Evolutionary conservation across 495 filamentous ascomycete genomes (phyloP), one percentile per base, ranked within the genome.

Genomic region (Daldinia caldariorum): DNA sequence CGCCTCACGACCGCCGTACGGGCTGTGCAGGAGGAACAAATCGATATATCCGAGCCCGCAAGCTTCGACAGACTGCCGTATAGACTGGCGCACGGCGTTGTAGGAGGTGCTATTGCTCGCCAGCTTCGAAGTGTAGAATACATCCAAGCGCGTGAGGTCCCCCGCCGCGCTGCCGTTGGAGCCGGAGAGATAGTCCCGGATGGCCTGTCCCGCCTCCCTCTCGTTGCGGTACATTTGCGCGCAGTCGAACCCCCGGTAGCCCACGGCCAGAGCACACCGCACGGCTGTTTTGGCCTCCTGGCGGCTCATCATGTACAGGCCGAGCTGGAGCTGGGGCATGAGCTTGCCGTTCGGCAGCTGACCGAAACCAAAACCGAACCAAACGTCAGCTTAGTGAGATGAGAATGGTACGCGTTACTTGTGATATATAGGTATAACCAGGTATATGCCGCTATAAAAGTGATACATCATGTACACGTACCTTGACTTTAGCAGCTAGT

Each of bases 51-150:
- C 85, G 12, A 90, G 76, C 4, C 83, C 83, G 38, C 85, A 82
- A 58, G 81, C 76, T 43, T 82, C 78, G 18, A 91, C 79, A 47
- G 83, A 88, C 66, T 83, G 75, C 14, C 78, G 81, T 55, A 93
- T 87, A 4, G 86, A 83, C 38, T 71, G 77, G 51, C 86, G 84
- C 22, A 88, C 88, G 7, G 76, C 71, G 10, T 88, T 80, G 72
- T 91, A 92, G 8, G 81, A 80, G 4, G 80, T 81, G 66, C 65
- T 69, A 71, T 90, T 89, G 58, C 74, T 82, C 26, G 80, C 80
- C 16, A 92, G 79, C 75, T 92, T 93, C 49, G 86, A 85, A 1
- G 90, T 93, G 77, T 88, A 91, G 74, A 88, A 87, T 63, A 92
- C 80, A 67, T 91, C 84, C 20, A 85, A 81, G 9, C 90, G 82